Evolutionary conservation across 1,284 basidiomycete genomes (phyloP).

Genomic region (Puccinia triticina): DNA sequence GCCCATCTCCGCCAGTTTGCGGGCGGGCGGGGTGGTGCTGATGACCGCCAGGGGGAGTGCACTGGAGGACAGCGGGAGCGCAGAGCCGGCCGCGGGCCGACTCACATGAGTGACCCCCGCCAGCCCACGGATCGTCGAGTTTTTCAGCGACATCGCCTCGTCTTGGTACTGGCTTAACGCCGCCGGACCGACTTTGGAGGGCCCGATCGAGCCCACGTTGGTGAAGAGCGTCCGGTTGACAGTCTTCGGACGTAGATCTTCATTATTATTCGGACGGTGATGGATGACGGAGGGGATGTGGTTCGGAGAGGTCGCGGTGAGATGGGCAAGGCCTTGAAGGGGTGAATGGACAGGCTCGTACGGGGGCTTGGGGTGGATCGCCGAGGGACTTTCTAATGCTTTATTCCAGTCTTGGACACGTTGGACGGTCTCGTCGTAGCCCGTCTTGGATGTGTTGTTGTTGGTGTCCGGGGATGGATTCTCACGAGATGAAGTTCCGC

Average conservation of each 20-base stretch:
- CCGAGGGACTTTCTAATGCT: slow-evolving; percentile 65
- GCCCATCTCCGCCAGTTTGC: slow-evolving; percentile 65
- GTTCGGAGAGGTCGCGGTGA: slow-evolving; percentile 6
- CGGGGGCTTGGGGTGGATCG: slow-evolving; percentile 30
- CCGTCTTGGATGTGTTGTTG: slow-evolving; percentile 51
- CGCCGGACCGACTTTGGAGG: slow-evolving; percentile 21
- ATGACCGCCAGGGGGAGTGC: slow-evolving; percentile 54
- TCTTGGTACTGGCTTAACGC: slow-evolving; percentile 17
- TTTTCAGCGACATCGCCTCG: slow-evolving; percentile 42
- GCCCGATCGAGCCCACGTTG: slow-evolving; percentile 29
- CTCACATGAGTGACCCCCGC: slow-evolving; percentile 39
- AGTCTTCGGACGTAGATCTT: slow-evolving; percentile 24
- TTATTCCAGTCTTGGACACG: slow-evolving; percentile 99
- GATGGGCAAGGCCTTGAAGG: slow-evolving; percentile 30
- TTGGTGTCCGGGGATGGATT: slow-evolving; percentile 28
- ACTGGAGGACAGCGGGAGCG: slow-evolving; percentile 53
- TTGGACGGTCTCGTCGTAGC: slow-evolving; percentile 86
- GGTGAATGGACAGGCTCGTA: slow-evolving; percentile 31
- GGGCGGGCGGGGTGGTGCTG: slow-evolving; percentile 55
- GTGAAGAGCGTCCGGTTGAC: slow-evolving; percentile 25
- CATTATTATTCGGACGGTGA: slow-evolving; percentile 40
- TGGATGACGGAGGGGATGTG: slow-evolving; percentile 16
- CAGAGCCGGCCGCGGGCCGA: slow-evolving; percentile 52
- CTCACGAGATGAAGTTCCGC: slow-evolving; percentile 8
- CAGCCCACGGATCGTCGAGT: slow-evolving; percentile 46